Base-by-base conservation (phyloP, 805 yeast genomes). In the Metschnikowia similis region DNA sequence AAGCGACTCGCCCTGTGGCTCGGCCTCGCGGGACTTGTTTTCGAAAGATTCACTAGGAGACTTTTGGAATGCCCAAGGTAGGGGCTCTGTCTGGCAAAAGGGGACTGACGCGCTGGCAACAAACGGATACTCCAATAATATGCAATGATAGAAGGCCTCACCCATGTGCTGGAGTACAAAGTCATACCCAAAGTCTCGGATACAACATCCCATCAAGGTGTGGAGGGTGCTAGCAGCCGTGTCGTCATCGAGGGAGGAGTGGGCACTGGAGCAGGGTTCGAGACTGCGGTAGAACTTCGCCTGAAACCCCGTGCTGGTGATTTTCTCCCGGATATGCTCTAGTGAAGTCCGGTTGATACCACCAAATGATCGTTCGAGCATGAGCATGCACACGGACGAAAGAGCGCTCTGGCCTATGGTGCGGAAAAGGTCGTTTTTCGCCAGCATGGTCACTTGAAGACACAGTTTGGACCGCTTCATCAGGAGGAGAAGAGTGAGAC, bases 121-220 rank as follows among this genome's bases (percentile, higher is more conserved):
- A 48, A 85, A 64, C 8, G 94, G 92, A 60, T 83, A 86, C 53
- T 84, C 89, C 39, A 73, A 73, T 36, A 82, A 61, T 6, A 87
- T 72, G 29, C 79, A 67, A 47, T 78, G 82, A 61, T 83, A 85
- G 57, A 85, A 79, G 2, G 87, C 75, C 56, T 86, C 92, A 53
- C 87, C 79, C 28, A 89, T 64, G 2, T 87, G 84, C 51, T 75
- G 75, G 50, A 86, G 67, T n/a, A 84, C 74, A 2, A 76, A 62
- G 59, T 89, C 90, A 62, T 88, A 88, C 1, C 96, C 95, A 69
- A 84, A 88, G 65, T 88, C 96, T 53, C 82, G 84, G 35, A 85
- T 76, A 52, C 89, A 78, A 8, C 85, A 83, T 2, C 94, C 95
- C 17, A 87, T 61, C 27, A 85, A 61, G 35, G 83, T 79, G 56